Base-by-base conservation (phyloP, 2,329 filamentous ascomycete genomes). In the Epichloe sibirici region DNA sequence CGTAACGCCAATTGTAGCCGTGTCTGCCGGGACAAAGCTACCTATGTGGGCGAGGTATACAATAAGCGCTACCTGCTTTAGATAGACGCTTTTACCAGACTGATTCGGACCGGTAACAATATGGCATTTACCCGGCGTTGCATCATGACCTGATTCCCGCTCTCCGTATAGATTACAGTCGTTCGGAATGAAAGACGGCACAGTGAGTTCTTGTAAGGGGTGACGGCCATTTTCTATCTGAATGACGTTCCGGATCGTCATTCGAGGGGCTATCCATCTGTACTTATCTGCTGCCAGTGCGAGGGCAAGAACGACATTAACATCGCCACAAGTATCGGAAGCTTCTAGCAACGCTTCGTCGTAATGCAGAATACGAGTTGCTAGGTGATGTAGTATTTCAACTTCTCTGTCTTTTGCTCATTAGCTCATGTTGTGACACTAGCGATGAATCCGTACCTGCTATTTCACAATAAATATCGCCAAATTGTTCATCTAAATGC, bases 31-130 rank as follows among this genome's bases (percentile, higher is more conserved):
- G 1, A 98, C 88, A 64, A 88, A 97, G 65, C 89, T 91, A 49
- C 93, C 93, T 51, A 95, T 80, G 63, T 98, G 93, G 0, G 93
- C 88, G 67, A 98, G 78, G 63, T 93, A 96, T 13, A 95, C 83
- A 54, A 95, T 93, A 48, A 96, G 72, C 4, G 90, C 93, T 35
- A 88, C 81, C 65, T 98, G 91, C 66, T 95, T 98, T 63, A 97
- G 76, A 66, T 95, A 97, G 0, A 97, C 81, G 59, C 90, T 97
- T 67, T 98, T 98, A 0, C 93, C 93, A 0, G 93, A 97, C 65
- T 93, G 94, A 60, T 98, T 98, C 4, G 93, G 90, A 0, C 93
- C 93, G 0, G 93, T 97, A 61, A 98, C 68, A 5, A 96, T 65
- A 69, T 89, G 85, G 57, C 79, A 88, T 12, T 58, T 56, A 3